Percentiles rank a stretch among this genome's conserved stretches.
phyloP scores from a whole-genome alignment of 192 early-diverging fungal genomes.

The Chytriomyces sp. region DNA sequence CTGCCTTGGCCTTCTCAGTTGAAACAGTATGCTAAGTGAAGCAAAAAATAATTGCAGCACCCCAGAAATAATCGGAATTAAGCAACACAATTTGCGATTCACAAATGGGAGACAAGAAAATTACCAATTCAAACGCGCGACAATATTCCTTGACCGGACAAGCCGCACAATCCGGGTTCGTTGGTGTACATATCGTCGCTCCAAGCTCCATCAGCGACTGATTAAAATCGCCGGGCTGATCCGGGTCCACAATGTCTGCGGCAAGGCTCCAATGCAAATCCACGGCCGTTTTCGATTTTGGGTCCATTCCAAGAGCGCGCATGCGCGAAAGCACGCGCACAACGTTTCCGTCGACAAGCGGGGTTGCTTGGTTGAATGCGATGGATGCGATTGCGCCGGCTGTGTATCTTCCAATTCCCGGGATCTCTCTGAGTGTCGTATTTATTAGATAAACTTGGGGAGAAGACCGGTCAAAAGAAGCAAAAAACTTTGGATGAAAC shows the following conservation, averaged over 20 bases:
- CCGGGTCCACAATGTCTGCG: constrained; percentile 53
- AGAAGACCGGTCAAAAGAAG: constrained; percentile 54
- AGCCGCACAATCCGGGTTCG: constrained; percentile 61
- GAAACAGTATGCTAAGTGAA: too few relatives aligned
- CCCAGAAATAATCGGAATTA: too few relatives aligned
- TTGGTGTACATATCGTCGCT: constrained; percentile 73
- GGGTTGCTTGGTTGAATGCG: constrained; percentile 66
- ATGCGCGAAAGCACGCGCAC: constrained; percentile 70
- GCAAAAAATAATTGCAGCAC: too few relatives aligned
- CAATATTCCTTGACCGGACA: constrained; percentile 70
- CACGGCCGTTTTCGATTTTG: constrained; percentile 61
- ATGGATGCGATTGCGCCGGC: constrained; percentile 71
- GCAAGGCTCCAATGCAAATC: constrained; percentile 71
- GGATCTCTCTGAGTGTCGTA: neutral
- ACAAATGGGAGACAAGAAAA: neutral
- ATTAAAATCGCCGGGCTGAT: constrained; percentile 76
- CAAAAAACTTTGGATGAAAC: neutral
- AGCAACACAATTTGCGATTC: too few relatives aligned
- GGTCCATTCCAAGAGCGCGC: constrained; percentile 68
- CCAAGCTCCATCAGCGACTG: constrained; percentile 84
- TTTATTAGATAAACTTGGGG: constrained; percentile 75
- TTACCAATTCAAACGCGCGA: constrained; percentile 64
- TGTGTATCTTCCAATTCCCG: constrained; percentile 11
- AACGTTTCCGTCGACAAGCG: constrained; percentile 80
- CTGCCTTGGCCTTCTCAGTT: too few relatives aligned